Percentiles rank a stretch among this genome's conserved stretches.
Conservation (phyloP, 1,139 yeast species). For the Kodamaea arcana region DNA sequence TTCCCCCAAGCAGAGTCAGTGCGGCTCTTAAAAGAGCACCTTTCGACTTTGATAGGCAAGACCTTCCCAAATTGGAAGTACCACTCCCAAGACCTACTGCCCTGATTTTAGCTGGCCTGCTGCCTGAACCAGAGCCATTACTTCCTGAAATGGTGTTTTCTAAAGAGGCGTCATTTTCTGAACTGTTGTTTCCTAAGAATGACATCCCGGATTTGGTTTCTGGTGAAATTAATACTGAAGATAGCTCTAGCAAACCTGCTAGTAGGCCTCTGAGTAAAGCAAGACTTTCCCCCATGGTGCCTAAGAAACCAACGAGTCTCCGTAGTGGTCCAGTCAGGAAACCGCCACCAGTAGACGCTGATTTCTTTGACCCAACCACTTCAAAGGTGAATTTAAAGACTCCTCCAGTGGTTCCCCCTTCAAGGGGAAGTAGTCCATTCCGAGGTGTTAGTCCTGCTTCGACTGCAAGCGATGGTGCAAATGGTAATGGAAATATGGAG, state of each 20-base stretch:
- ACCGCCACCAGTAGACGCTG: constrained; percentile 3
- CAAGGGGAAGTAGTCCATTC: background rate
- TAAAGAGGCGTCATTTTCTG: background rate
- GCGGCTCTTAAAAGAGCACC: background rate
- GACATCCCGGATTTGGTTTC: background rate
- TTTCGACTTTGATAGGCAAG: background rate
- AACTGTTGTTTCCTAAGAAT: background rate
- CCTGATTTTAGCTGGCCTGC: too few species aligned
- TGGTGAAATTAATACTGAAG: background rate
- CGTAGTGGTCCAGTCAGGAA: constrained; percentile 17
- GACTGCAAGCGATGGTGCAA: background rate
- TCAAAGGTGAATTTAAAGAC: background rate
- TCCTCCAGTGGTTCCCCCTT: background rate
- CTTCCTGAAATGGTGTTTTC: background rate
- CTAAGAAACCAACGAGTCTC: constrained; percentile 35
- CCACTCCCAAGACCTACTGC: background rate
- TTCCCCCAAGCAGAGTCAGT: too few species aligned
- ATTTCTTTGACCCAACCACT: background rate
- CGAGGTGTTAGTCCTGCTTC: background rate
- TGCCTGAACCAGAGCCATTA: too few species aligned
- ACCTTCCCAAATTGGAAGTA: background rate
- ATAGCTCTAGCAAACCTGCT: too few species aligned
- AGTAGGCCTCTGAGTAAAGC: too few species aligned
- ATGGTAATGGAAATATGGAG: background rate
- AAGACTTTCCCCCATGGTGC: constrained; percentile 34